Evolutionary conservation across 2,329 filamentous ascomycete species (phyloP).

Genomic region (Canariomyces notabilis): DNA sequence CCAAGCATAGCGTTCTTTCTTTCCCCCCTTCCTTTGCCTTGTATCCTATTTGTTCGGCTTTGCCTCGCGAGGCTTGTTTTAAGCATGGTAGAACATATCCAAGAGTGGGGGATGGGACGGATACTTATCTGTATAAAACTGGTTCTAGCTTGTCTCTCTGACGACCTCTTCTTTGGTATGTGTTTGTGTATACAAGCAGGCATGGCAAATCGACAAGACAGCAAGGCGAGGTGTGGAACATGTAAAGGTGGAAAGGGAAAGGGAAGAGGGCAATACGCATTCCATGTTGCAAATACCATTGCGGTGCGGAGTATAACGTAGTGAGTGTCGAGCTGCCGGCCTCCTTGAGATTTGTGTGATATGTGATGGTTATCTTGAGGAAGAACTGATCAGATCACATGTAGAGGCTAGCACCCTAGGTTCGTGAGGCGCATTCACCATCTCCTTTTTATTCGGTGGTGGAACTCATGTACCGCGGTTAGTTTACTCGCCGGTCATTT

Average conservation of each 20-base stretch:
- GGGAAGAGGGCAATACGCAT: neutral
- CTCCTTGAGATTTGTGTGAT: no score
- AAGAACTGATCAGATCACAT: no score
- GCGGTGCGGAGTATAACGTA: neutral
- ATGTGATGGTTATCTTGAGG: no score
- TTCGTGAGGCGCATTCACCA: no score
- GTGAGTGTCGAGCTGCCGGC: no score
- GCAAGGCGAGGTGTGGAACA: neutral
- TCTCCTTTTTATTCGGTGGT: no score
- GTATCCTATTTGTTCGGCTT: conserved; percentile 5
- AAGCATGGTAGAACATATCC: conserved; percentile 1
- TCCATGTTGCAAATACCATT: neutral
- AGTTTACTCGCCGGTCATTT: no score
- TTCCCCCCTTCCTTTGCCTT: neutral
- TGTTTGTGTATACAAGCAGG: conserved; percentile 12
- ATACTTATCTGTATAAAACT: conserved; percentile 7
- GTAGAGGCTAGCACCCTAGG: no score
- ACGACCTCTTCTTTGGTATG: neutral
- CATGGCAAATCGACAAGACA: neutral
- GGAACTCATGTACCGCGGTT: no score
- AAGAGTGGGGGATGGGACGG: neutral
- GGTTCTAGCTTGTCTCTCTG: neutral
- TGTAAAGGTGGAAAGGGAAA: neutral
- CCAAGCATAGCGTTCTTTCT: conserved; percentile 9
- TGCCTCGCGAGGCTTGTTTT: neutral